These are phyloP conservation scores for Rheum nobile DNA, from an alignment of 148 eudicot species.

Conservation along the genomic window DNA sequence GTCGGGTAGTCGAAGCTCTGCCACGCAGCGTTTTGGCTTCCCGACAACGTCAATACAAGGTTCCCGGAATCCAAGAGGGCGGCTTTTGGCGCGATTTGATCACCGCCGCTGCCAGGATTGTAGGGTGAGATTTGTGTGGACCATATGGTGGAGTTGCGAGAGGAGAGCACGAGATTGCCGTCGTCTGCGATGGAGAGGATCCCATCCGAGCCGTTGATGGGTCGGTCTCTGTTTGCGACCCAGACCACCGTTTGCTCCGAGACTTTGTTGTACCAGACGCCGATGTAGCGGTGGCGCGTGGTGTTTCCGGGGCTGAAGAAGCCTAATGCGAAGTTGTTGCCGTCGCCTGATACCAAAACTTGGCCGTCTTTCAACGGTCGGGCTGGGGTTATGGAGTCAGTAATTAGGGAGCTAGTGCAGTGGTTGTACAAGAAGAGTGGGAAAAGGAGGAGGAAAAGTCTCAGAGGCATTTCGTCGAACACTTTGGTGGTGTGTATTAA, in stretches of 20 bases:
- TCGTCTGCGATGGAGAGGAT: slow-evolving; percentile 12
- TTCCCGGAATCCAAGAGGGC: slow-evolving; percentile 31
- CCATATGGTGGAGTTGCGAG: slow-evolving; percentile 22
- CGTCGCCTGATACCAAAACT: background rate
- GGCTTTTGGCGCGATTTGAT: background rate
- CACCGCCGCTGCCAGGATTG: background rate
- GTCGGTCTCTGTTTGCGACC: slow-evolving; percentile 50
- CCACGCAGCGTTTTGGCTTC: slow-evolving; percentile 17
- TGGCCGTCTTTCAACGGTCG: slow-evolving; percentile 4
- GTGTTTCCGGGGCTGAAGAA: slow-evolving; percentile 13
- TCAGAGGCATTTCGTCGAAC: slow-evolving; percentile 5
- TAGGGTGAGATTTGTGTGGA: slow-evolving; percentile 14
- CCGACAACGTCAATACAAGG: slow-evolving; percentile 18
- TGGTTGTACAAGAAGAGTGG: background rate
- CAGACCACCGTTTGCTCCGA: slow-evolving; percentile 30
- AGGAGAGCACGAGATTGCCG: slow-evolving; percentile 19
- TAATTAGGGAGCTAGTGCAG: background rate
- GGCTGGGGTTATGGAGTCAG: background rate
- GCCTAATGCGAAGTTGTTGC: slow-evolving; percentile 2
- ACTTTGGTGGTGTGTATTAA: background rate
- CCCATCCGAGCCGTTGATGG: slow-evolving; percentile 18
- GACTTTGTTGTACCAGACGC: slow-evolving; percentile 21
- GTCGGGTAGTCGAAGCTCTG: slow-evolving; percentile 47
- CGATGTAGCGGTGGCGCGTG: background rate
- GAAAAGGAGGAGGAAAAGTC: background rate